Percentiles rank a stretch among this genome's conserved stretches.
Evolutionary conservation across 148 eudicot genomes (phyloP).

Genomic region (Spergularia bocconei): DNA sequence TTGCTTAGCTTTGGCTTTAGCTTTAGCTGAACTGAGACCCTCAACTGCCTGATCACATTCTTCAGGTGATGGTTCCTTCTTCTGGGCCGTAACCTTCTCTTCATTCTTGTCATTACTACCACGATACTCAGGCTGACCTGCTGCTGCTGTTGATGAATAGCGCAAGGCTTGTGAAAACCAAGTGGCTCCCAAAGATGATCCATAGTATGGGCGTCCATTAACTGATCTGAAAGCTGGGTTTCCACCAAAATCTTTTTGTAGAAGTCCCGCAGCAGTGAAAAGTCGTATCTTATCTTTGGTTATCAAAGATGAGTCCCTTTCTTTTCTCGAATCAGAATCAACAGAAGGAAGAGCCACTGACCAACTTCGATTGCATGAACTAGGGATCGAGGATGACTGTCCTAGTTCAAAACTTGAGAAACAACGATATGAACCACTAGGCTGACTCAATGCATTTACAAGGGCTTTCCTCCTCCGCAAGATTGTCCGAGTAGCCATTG

Average conservation of each 20-base stretch:
- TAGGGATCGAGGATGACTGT: slow-evolving; percentile 29
- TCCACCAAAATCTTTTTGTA: slow-evolving; percentile 27
- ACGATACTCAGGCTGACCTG: slow-evolving; percentile 46
- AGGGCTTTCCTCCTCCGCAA: slow-evolving; percentile 48
- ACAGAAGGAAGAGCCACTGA: slow-evolving; percentile 26
- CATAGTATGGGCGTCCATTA: slow-evolving; percentile 30
- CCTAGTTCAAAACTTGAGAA: slow-evolving; percentile 38
- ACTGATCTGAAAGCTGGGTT: slow-evolving; percentile 27
- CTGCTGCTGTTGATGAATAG: slow-evolving; percentile 48
- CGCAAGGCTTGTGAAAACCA: slow-evolving; percentile 32
- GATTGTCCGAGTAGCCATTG: slow-evolving; percentile 63
- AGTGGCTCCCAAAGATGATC: slow-evolving; percentile 35
- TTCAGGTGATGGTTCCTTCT: slow-evolving; percentile 79
- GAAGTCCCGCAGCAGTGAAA: slow-evolving; percentile 30
- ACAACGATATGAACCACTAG: slow-evolving; percentile 31
- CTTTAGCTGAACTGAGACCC: slow-evolving; percentile 63
- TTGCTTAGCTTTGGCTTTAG: slow-evolving; percentile 80
- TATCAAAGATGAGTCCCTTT: slow-evolving; percentile 28
- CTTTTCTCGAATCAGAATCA: slow-evolving; percentile 26
- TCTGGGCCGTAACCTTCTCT: slow-evolving; percentile 37
- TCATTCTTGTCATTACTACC: slow-evolving; percentile 37
- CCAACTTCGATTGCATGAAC: slow-evolving; percentile 31
- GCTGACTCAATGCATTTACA: slow-evolving; percentile 33
- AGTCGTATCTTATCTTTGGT: slow-evolving; percentile 30
- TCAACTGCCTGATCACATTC: slow-evolving; percentile 88